phyloP scores from a whole-genome alignment of 2,329 filamentous ascomycete genomes.

The Zasmidium angulare region DNA sequence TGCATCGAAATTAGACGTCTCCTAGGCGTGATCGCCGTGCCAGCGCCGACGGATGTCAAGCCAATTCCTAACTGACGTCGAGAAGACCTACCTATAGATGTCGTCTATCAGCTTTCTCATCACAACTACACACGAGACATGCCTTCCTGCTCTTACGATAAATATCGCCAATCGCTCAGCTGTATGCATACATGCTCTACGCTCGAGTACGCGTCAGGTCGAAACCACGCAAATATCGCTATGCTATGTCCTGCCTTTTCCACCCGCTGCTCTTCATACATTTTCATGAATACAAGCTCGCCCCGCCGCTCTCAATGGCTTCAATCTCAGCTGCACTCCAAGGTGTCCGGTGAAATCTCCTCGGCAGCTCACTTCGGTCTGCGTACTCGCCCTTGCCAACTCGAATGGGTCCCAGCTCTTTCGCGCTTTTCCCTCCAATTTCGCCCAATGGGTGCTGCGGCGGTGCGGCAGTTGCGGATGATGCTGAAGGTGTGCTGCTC shows the following conservation, averaged over 20 bases:
- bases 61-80: too few relatives aligned
- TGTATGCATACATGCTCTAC: not conserved
- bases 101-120: not conserved
- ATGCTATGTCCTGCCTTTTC: not conserved
- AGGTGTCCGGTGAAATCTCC: constrained; percentile 73
- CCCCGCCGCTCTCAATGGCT: constrained; percentile 90
- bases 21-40: too few relatives aligned
- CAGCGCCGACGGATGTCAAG: too few relatives aligned
- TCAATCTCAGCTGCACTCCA: constrained; percentile 87
- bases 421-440: constrained; percentile 64
- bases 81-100: too few relatives aligned
- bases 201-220: not conserved
- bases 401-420: constrained; percentile 69
- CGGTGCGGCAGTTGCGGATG: constrained; percentile 10
- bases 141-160: not conserved
- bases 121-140: not conserved
- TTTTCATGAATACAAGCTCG: constrained; percentile 48
- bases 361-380: constrained; percentile 83
- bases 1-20: too few relatives aligned
- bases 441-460: constrained; percentile 33
- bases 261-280: not conserved
- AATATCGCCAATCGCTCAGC: not conserved
- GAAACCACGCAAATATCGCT: not conserved
- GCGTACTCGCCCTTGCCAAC: constrained; percentile 76
- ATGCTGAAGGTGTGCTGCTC: constrained; percentile 8